Conservation (phyloP, 2,329 filamentous ascomycete genomes). For the Trichoderma hamatum region DNA sequence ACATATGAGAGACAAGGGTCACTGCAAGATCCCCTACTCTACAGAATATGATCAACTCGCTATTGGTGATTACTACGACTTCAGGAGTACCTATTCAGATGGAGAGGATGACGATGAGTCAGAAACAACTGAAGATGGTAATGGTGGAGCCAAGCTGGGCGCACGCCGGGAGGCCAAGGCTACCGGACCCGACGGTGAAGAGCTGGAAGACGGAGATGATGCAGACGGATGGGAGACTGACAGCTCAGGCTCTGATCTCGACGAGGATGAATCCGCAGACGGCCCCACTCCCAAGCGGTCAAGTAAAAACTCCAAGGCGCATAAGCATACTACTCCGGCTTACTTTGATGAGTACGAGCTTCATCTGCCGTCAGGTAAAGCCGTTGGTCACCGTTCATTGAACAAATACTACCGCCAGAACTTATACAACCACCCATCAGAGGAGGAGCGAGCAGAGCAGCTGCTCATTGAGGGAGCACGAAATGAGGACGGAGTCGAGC, state of each 20-base stretch:
- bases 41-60: conserved; percentile 89
- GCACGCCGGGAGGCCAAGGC: conserved; percentile 58
- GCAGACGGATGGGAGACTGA: conserved; percentile 96
- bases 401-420: conserved; percentile 93
- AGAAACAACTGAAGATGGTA: conserved; percentile 46
- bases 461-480: conserved; percentile 58
- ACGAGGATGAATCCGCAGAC: background rate
- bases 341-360: conserved; percentile 94
- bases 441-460: conserved; percentile 73
- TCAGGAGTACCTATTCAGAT: conserved; percentile 92
- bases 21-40: conserved; percentile 94
- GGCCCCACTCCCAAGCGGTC: conserved; percentile 77
- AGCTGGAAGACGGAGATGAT: conserved; percentile 55
- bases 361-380: conserved; percentile 85
- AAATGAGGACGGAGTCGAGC: conserved; percentile 44
- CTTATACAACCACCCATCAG: conserved; percentile 77
- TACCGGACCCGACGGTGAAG: conserved; percentile 54
- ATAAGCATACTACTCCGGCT: conserved; percentile 72
- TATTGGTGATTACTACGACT: conserved; percentile 96
- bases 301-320: conserved; percentile 75
- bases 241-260: conserved; percentile 74
- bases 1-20: conserved; percentile 95
- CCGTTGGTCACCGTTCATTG: conserved; percentile 86
- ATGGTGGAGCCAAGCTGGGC: conserved; percentile 69
- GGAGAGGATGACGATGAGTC: conserved; percentile 57